Conservation (phyloP, 495 filamentous ascomycete species). For the Niebla homalea region DNA sequence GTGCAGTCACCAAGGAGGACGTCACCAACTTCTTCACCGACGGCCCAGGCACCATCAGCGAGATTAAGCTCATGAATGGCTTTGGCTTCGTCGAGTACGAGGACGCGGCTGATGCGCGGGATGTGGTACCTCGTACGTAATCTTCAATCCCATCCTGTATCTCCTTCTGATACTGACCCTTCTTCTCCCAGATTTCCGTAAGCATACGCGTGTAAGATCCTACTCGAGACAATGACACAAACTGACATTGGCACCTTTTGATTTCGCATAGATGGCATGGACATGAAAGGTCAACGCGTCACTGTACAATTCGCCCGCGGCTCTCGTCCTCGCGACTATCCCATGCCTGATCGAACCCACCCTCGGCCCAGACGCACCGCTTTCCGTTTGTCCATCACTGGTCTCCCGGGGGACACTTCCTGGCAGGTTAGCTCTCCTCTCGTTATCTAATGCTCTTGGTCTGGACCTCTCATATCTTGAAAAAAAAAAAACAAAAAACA, state of each 20-base stretch:
- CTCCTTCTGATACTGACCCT: constrained; percentile 11
- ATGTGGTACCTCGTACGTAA: constrained; percentile 84
- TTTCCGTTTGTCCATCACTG: constrained; percentile 92
- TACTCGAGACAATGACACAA: background rate
- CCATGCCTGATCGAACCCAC: constrained; percentile 59
- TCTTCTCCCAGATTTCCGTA: constrained; percentile 39
- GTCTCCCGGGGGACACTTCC: constrained; percentile 94
- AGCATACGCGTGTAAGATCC: constrained; percentile 13
- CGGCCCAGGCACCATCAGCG: constrained; percentile 91
- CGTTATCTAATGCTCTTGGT: constrained; percentile 11
- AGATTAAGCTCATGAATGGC: constrained; percentile 99
- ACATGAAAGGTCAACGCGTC: constrained; percentile 92
- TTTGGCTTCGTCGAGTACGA: constrained; percentile 99
- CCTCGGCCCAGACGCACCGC: constrained; percentile 90
- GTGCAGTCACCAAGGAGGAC: constrained; percentile 83
- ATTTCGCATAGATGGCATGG: constrained; percentile 66
- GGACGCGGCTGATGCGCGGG: constrained; percentile 89
- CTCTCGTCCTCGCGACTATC: constrained; percentile 72
- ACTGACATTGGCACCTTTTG: background rate
- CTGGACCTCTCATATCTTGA: background rate
- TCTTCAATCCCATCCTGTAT: background rate
- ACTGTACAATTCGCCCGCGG: constrained; percentile 97
- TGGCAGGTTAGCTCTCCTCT: constrained; percentile 88
- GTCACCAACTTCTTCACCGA: constrained; percentile 94
- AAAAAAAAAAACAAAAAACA: no score